A percentile compares a stretch with the other conserved stretches of the same genome.
phyloP scores from a whole-genome alignment of 805 yeast species.

The Metschnikowia peoriensis region DNA sequence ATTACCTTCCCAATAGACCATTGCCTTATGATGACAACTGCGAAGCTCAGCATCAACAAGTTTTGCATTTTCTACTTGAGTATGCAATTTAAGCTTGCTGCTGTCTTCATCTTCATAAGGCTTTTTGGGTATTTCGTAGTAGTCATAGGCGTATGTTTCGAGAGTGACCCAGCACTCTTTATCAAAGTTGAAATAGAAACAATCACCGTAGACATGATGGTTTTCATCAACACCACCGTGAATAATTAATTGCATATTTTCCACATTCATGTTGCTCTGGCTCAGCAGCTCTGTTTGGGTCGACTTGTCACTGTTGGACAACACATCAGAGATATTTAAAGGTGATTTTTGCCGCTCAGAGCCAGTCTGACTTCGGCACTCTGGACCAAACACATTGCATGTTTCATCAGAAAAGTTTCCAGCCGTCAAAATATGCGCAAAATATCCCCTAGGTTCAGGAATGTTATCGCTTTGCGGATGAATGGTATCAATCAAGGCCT shows the following conservation, averaged over 20 bases:
- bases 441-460: constrained; percentile 42
- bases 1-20: constrained; percentile 32
- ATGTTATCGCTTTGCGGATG: constrained; percentile 14
- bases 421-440: constrained; percentile 31
- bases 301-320: neutral
- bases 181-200: constrained; percentile 32
- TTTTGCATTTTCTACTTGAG: constrained; percentile 26
- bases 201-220: constrained; percentile 29
- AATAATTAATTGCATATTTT: constrained; percentile 24
- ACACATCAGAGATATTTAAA: neutral
- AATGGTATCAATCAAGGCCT: constrained; percentile 20
- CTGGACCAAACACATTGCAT: constrained; percentile 6
- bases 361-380: neutral
- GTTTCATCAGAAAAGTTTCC: constrained; percentile 2
- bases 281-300: constrained; percentile 18
- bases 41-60: constrained; percentile 40
- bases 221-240: constrained; percentile 42
- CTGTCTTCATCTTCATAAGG: constrained; percentile 33
- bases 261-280: neutral
- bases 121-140: constrained; percentile 25
- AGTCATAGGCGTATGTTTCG: constrained; percentile 35
- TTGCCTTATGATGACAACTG: constrained; percentile 41
- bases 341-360: neutral
- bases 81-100: constrained; percentile 21
- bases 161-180: constrained; percentile 35